Evolutionary conservation across 352 stramenopile species (phyloP), one percentile per base, ranked within the genome.

Genomic region (Phytophthora crassamura): DNA sequence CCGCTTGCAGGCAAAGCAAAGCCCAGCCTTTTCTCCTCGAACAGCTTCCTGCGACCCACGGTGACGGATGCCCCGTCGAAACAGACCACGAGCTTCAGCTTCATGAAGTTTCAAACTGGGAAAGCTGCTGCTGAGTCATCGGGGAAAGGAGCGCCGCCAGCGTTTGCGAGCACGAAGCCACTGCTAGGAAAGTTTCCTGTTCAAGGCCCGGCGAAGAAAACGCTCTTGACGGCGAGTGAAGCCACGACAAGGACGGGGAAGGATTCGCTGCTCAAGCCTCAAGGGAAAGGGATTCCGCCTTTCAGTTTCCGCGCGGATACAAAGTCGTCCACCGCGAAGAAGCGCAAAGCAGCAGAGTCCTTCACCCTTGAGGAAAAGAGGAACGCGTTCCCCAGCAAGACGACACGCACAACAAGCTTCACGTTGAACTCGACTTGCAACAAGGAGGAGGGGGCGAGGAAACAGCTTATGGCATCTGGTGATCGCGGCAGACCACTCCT

Each of bases 241-340:
- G 10, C 32, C 45, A 36, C 14, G 33, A 0, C 38, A 38, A 69
- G 7, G 33, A 32, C 20, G 2, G 40, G 35, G 9, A 75, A 66
- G 36, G n/a, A 25, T 12, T 3, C 33, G 11, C 14, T 65, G 18
- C 40, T 69, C 18, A 62, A 61, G 33, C 11, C 32, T n/a, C 54
- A 63, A 60, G 16, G 20, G 34, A 72, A 63, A 32, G 34, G 36
- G 8, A 14, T 5, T n/a, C 14, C 60, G 5, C 45, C 34, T 16
- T 53, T 74, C 65, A 18, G 53, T 61, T 59, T 73, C 55, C 62
- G 67, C 42, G 62, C 53, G 11, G 59, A 63, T 10, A 72, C 55
- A 3, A 66, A 73, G 7, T 66, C 53, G 15, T 72, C 54, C 7
- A 14, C 33, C 12, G 36, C 67, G 7, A 76, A 74, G 47, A 79